Conservation (phyloP, 305 asterid species). For the Fraxinus sp. region DNA sequence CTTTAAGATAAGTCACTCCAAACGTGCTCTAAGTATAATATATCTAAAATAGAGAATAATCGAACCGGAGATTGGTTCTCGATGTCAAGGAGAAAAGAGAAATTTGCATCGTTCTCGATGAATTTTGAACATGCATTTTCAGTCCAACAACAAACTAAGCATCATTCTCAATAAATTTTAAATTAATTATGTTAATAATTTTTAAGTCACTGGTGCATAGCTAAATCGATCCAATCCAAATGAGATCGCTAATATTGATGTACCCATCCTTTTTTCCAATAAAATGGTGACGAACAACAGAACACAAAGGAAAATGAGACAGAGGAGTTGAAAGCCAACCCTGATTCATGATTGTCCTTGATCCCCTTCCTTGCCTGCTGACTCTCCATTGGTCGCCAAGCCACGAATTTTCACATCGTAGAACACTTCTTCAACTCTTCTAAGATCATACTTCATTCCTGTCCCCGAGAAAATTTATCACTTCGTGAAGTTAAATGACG, state of each 20-base stretch:
- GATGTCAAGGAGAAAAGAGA: not conserved
- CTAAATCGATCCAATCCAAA: not conserved
- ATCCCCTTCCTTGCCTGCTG: conserved; percentile 37
- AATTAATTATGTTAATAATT: not conserved
- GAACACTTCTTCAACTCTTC: conserved; percentile 83
- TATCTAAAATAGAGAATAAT: not conserved
- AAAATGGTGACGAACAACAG: not conserved
- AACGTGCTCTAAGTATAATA: not conserved
- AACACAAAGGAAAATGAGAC: not conserved
- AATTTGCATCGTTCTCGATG: not conserved
- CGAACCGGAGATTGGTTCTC: not conserved
- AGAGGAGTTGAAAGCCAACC: not conserved
- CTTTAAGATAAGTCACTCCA: not conserved
- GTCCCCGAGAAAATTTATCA: conserved; percentile 21
- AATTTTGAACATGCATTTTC: not conserved
- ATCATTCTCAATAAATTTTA: not conserved
- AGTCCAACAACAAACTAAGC: not conserved
- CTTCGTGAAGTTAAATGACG: conserved; percentile 11
- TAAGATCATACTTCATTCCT: conserved; percentile 97
- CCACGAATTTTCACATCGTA: conserved; percentile 94
- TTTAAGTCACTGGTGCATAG: not conserved
- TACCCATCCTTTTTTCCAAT: not conserved
- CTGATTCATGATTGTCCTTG: conserved; percentile 28
- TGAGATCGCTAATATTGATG: not conserved
- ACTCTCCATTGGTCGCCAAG: conserved; percentile 39